phyloP scores from a whole-genome alignment of 164 flowering plant species.

The Stephania yunnanensis region DNA sequence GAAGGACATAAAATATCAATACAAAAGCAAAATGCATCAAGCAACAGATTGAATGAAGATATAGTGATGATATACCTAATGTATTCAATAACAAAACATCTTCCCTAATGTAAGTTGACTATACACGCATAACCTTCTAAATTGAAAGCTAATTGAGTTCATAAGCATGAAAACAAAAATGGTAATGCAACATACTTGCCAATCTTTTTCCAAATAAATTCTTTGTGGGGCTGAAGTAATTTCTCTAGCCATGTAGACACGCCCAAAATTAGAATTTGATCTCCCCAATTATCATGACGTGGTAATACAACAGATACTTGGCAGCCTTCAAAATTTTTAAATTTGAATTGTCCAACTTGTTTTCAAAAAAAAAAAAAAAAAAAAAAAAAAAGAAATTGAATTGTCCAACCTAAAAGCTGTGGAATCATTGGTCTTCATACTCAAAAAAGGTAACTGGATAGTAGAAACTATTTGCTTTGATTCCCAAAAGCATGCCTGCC shows the following conservation, averaged over 20 bases:
- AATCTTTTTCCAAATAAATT: too few species aligned
- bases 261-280: too few species aligned
- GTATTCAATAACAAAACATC: neutral
- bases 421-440: neutral
- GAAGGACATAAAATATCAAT: slow-evolving; percentile 1
- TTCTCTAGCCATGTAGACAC: neutral
- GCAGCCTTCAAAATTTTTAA: neutral
- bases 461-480: neutral
- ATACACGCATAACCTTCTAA: neutral
- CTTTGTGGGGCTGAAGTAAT: neutral
- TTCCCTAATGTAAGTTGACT: neutral
- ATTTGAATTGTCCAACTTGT: neutral
- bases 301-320: neutral
- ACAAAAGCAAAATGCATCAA: neutral
- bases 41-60: neutral
- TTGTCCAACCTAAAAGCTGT: neutral
- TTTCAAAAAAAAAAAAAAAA: too few species aligned
- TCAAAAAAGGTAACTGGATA: neutral
- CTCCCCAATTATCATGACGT: too few species aligned
- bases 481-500: neutral
- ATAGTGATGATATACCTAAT: neutral
- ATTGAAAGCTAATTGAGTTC: neutral
- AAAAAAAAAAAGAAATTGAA: too few species aligned
- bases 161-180: neutral
- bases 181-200: too few species aligned